These are phyloP conservation scores for Tylopilus orsonianus DNA, from an alignment of 1,284 basidiomycete species.

Conservation along the genomic window DNA sequence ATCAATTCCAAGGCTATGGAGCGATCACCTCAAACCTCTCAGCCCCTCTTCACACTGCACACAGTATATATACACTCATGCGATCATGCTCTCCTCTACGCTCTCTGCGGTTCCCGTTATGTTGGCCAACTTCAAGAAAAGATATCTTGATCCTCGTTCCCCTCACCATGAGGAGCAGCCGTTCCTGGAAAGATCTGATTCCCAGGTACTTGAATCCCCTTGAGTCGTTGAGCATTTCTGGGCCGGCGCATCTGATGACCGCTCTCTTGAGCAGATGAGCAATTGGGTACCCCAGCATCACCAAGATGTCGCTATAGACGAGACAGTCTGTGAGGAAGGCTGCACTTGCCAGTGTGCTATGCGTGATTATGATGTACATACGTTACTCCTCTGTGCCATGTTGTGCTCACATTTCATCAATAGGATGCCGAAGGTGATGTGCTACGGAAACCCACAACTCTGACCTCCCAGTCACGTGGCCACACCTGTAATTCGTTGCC, in stretches of 20 bases:
- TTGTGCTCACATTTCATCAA: slow-evolving; percentile 7
- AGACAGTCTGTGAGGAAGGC: slow-evolving; percentile 3
- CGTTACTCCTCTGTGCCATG: background rate
- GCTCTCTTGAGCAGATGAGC: background rate
- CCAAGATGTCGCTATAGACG: slow-evolving; percentile 1
- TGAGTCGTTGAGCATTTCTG: too few species aligned
- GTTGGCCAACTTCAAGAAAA: slow-evolving; percentile 12
- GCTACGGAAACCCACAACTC: background rate
- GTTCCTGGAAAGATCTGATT: background rate
- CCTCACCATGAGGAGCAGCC: slow-evolving; percentile 1
- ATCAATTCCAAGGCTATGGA: background rate
- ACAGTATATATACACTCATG: too few species aligned
- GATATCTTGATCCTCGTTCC: background rate
- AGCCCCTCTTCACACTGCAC: too few species aligned
- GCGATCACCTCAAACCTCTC: background rate
- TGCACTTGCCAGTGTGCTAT: slow-evolving; percentile 9
- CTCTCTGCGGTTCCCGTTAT: slow-evolving; percentile 2
- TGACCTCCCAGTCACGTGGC: background rate
- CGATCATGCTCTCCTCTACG: too few species aligned
- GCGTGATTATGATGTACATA: slow-evolving; percentile 14
- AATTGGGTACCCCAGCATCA: background rate
- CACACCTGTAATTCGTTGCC: slow-evolving; percentile 12
- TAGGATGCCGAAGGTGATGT: slow-evolving; percentile 7
- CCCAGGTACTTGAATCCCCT: background rate
- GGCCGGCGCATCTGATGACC: background rate